Conservation (phyloP, 768 basidiomycete genomes). For the Lactifluus piperatus region DNA sequence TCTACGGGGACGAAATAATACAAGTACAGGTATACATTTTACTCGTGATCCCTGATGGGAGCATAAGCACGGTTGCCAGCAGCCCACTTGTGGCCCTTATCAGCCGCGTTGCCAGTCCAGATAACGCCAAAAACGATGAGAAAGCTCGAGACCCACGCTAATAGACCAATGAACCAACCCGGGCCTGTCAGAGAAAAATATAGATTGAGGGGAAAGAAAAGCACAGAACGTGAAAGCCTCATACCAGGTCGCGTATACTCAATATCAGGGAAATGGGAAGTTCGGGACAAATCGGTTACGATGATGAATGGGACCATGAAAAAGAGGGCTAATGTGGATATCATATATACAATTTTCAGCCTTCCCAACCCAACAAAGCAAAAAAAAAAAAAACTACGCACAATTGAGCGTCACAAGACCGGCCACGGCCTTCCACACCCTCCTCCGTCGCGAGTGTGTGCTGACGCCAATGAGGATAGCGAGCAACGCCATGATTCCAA, state of each 20-base stretch:
- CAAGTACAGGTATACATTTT: not conserved
- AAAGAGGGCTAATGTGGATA: conserved; percentile 37
- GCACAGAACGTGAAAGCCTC: conserved; percentile 16
- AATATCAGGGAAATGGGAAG: conserved; percentile 39
- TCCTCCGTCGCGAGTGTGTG: conserved; percentile 61
- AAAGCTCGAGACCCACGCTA: conserved; percentile 55
- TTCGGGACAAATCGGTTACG: conserved; percentile 51
- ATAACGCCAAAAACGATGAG: conserved; percentile 46
- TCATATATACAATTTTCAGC: too few relatives aligned
- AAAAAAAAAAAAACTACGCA: conserved; percentile 22
- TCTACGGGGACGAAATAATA: not conserved
- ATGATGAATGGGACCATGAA: conserved; percentile 56
- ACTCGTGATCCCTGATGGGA: conserved; percentile 23
- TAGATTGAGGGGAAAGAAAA: conserved; percentile 1
- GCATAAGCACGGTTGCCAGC: conserved; percentile 65
- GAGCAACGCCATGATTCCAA: conserved; percentile 47
- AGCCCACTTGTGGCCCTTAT: conserved; percentile 60
- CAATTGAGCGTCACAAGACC: conserved; percentile 56
- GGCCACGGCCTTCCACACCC: conserved; percentile 71
- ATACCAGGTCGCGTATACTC: conserved; percentile 52
- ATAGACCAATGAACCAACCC: conserved; percentile 48
- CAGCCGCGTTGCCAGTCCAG: conserved; percentile 53
- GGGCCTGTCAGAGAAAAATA: conserved; percentile 35
- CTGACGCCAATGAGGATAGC: conserved; percentile 60
- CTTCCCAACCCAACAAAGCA: not conserved